Evolutionary conservation across 345 rosid species (phyloP).

Genomic region (Excoecaria agallocha): DNA sequence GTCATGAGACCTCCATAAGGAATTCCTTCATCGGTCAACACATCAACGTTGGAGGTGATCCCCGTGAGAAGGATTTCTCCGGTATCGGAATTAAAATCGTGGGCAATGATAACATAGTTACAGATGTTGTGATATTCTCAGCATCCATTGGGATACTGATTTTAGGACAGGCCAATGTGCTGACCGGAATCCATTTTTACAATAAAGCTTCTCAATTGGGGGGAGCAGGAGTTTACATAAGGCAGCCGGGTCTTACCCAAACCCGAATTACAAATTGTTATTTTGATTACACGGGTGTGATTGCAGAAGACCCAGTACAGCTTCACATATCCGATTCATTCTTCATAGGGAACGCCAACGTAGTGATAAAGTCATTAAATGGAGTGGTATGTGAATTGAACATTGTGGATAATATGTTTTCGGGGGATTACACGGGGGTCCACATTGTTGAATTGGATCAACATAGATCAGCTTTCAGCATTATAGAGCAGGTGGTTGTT

Average conservation of each 20-base stretch:
- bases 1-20: constrained; percentile 33
- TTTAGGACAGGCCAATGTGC: constrained; percentile 28
- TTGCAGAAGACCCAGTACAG: constrained; percentile 34
- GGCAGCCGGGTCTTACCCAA: constrained; percentile 21
- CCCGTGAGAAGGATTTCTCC: constrained; percentile 25
- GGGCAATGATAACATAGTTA: constrained; percentile 34
- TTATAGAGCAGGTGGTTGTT: constrained; percentile 33
- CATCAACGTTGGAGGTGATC: constrained; percentile 26
- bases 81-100: constrained; percentile 31
- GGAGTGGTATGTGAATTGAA: constrained; percentile 17
- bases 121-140: constrained; percentile 32
- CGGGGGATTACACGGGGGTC: constrained; percentile 14
- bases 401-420: constrained; percentile 34
- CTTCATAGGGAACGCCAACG: constrained; percentile 28
- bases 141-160: constrained; percentile 23
- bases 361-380: constrained; percentile 23
- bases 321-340: constrained; percentile 25
- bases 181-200: constrained; percentile 30
- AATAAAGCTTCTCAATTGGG: constrained; percentile 29
- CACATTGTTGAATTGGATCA: constrained; percentile 27
- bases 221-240: constrained; percentile 29
- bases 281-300: constrained; percentile 30
- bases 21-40: constrained; percentile 33
- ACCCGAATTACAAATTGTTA: constrained; percentile 28
- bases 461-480: constrained; percentile 3